A percentile compares a stretch with the other conserved stretches of the same genome.
Conservation (phyloP, 768 basidiomycete species). For the Leccinum imitatum region DNA sequence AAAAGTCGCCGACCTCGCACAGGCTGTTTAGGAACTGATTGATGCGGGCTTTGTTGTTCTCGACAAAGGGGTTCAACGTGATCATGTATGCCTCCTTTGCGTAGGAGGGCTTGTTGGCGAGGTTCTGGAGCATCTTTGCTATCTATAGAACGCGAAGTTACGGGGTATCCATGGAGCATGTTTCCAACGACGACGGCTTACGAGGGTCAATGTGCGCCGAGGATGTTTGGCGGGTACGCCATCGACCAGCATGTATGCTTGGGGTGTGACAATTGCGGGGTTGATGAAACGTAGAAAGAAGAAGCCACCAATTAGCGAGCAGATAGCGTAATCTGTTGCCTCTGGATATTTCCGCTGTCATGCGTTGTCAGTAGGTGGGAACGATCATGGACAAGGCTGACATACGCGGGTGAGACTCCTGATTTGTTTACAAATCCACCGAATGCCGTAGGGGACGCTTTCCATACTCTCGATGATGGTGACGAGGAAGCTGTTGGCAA, state of each 20-base stretch:
- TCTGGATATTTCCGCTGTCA: constrained; percentile 96
- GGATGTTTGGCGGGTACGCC: constrained; percentile 98
- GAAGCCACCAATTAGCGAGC: constrained; percentile 98
- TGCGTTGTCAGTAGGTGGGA: constrained; percentile 11
- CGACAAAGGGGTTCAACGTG: constrained; percentile 96
- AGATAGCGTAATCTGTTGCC: constrained; percentile 97
- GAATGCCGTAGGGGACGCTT: constrained; percentile 96
- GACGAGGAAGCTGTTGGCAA: constrained; percentile 94
- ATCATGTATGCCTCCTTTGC: constrained; percentile 99
- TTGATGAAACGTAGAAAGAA: constrained; percentile 99
- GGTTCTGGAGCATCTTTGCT: constrained; percentile 99
- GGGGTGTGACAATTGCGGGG: constrained; percentile 97
- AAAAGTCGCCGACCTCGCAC: constrained; percentile 99
- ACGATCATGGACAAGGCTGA: constrained; percentile 7
- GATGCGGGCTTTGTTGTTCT: constrained; percentile 97
- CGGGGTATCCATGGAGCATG: background rate
- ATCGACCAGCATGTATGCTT: constrained; percentile 99
- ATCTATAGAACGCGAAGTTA: constrained; percentile 53
- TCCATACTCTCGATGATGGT: constrained; percentile 99
- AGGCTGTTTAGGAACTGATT: constrained; percentile 96
- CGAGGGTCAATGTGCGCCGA: constrained; percentile 90
- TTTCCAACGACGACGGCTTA: constrained; percentile 26
- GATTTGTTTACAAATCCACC: constrained; percentile 99
- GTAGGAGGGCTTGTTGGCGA: constrained; percentile 98
- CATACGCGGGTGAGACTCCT: constrained; percentile 89